Conservation (phyloP, 208 protist genomes). For the Strigomonas oncopelti region DNA sequence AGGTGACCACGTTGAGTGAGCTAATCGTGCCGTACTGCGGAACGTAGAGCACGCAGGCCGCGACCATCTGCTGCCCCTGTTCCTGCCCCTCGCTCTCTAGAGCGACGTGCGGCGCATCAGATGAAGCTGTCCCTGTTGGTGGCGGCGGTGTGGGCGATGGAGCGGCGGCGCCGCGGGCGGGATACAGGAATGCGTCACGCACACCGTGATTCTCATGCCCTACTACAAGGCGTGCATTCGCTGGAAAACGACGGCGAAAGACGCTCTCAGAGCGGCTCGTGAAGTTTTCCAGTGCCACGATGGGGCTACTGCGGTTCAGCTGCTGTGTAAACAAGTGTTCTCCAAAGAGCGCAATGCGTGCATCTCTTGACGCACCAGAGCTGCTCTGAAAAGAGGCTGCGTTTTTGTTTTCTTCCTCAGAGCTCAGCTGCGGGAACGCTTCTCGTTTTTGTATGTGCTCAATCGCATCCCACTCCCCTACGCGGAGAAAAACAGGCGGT, state of each 20-base stretch:
- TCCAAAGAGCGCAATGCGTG: conserved; percentile 29
- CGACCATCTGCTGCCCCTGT: background rate
- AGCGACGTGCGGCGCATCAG: background rate
- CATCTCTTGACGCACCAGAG: no score
- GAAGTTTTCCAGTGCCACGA: conserved; percentile 86
- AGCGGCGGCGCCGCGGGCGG: background rate
- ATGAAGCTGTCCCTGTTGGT: background rate
- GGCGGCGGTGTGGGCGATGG: no score
- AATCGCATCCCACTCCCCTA: conserved; percentile 42
- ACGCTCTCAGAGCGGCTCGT: conserved; percentile 60
- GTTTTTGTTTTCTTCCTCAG: no score
- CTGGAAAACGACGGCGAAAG: conserved; percentile 40
- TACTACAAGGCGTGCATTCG: conserved; percentile 43
- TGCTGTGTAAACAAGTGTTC: conserved; percentile 32
- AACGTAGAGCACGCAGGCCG: conserved; percentile 63
- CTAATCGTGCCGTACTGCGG: conserved; percentile 89
- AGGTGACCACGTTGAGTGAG: conserved; percentile 87
- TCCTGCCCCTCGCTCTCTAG: no score
- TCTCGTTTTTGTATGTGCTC: conserved; percentile 40
- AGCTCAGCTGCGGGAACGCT: background rate
- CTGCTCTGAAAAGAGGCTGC: no score
- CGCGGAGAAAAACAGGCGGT: conserved; percentile 63
- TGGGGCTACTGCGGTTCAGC: conserved; percentile 14
- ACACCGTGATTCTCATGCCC: conserved; percentile 87
- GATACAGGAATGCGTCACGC: conserved; percentile 36